Percentiles rank a stretch among this genome's conserved stretches.
Conservation (phyloP, 768 basidiomycete species). For the Rhizopogon salebrosus region DNA sequence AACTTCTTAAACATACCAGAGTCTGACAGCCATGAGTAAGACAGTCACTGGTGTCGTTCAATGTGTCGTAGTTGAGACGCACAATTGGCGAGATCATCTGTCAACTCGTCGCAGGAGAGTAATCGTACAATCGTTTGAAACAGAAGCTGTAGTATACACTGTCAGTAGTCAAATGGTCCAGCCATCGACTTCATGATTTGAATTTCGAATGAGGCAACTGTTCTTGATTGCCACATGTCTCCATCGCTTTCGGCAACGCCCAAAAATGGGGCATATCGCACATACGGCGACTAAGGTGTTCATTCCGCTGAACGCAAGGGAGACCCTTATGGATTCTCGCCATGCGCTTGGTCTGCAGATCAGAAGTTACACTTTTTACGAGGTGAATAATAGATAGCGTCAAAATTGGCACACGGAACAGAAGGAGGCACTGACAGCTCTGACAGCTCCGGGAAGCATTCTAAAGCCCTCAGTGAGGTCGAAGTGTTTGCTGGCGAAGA, state of each 20-base stretch:
- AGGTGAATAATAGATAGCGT: constrained; percentile 57
- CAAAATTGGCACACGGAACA: constrained; percentile 11
- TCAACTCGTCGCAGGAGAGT: constrained; percentile 63
- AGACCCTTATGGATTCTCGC: constrained; percentile 70
- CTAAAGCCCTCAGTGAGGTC: constrained; percentile 79
- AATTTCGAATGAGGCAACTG: constrained; percentile 69
- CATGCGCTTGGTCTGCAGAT: constrained; percentile 57
- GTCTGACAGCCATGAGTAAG: constrained; percentile 71
- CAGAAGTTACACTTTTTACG: constrained; percentile 69
- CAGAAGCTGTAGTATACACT: constrained; percentile 41
- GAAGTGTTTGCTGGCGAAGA: constrained; percentile 65
- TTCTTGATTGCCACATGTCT: constrained; percentile 62
- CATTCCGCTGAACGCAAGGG: constrained; percentile 55
- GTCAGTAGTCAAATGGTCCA: constrained; percentile 4
- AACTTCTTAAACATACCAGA: constrained; percentile 71
- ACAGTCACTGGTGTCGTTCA: constrained; percentile 70
- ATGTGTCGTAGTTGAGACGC: constrained; percentile 62
- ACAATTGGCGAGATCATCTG: constrained; percentile 57
- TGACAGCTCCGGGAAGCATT: constrained; percentile 70
- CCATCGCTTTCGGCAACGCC: constrained; percentile 57
- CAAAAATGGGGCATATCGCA: constrained; percentile 41
- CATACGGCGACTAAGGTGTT: constrained; percentile 57
- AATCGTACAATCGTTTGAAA: constrained; percentile 73
- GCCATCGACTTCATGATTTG: constrained; percentile 52
- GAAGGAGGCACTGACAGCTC: constrained; percentile 42